These are phyloP conservation scores for Blastocystis hominis DNA, from an alignment of 352 stramenopile genomes.

Conservation along the genomic window DNA sequence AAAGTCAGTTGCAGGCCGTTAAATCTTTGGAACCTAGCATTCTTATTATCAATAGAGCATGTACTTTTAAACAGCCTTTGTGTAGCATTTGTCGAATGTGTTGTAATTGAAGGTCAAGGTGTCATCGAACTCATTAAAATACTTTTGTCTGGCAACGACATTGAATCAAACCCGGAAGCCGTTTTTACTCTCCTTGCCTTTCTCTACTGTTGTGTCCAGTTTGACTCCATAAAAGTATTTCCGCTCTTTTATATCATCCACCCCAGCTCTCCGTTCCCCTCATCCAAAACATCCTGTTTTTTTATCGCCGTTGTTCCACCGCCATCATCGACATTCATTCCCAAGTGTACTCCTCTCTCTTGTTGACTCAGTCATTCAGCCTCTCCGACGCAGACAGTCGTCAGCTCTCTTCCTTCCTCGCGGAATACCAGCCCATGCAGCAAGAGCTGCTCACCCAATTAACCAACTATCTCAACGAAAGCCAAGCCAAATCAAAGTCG, in stretches of 20 bases:
- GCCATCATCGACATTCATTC: not conserved
- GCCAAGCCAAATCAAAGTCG: too few relatives aligned
- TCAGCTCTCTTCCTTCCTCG: not conserved
- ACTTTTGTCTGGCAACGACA: not conserved
- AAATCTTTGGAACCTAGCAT: slow-evolving; percentile 4
- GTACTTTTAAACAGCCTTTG: not conserved
- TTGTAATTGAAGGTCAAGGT: not conserved
- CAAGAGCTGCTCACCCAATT: not conserved
- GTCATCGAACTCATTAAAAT: not conserved
- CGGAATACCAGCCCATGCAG: slow-evolving; percentile 8
- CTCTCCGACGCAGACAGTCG: not conserved
- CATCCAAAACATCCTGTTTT: slow-evolving; percentile 22
- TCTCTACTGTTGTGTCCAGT: slow-evolving; percentile 2
- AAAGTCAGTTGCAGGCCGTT: not conserved
- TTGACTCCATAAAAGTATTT: slow-evolving; percentile 39
- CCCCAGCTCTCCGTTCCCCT: not conserved
- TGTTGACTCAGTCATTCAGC: not conserved
- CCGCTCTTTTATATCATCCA: not conserved
- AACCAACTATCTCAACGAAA: not conserved
- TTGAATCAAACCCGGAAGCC: not conserved
- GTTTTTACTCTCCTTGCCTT: not conserved
- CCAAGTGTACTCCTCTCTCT: not conserved
- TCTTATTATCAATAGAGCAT: not conserved
- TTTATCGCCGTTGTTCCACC: slow-evolving; percentile 3
- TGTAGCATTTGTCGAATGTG: not conserved